Base-by-base conservation (phyloP, 2,329 filamentous ascomycete genomes). In the Nakataea oryzae region DNA sequence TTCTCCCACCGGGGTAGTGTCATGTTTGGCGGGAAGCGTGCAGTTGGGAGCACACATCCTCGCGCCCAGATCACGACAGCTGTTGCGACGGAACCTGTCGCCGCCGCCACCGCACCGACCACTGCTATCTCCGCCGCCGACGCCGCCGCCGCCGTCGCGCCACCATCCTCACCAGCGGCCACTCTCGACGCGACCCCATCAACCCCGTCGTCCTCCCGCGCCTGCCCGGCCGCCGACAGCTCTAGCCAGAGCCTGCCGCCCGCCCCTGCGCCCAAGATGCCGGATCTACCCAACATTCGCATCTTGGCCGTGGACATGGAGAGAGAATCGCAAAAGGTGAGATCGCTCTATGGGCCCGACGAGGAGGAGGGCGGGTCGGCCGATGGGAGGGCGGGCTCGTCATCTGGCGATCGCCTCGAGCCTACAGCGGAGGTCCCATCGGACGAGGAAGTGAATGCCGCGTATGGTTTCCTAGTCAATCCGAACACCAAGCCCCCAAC, bases 281-380 rank as follows among this genome's bases (percentile, higher is more conserved):
- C 61, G 62, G 67, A 72, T 34, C 66, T 74, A 62, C 80, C 81
- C 65, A 78, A 77, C 71, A 81, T 83, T 67, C 78, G 77, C 67
- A 72, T 84, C 69, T 75, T 84, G 71, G 76, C 81, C 68, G 75
- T 76, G 71, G 81, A 84, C 68, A 73, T 80, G 69, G 82, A 85
- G 77, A 81, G 80, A 75, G 83, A 86, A 76, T 86, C 83, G 76
- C 81, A 82, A 81, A 85, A 85, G 79, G 83, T 86, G 80, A 84
- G 83, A 79, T 85, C 82, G 74, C 82, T 86, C 75, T 86, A 86
- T 79, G 79, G 81, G 76, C 77, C 78, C 70, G 79, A 78, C 75
- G 81, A 81, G 71, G 80, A 82, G 70, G 74, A 72, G 73, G 73
- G 80, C 73, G 75, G 74, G 66, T 81, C 78, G 78, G 79, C 82